Evolutionary conservation across 176 grass and related monocot species (phyloP).

Genomic region (Oryza longistaminata): DNA sequence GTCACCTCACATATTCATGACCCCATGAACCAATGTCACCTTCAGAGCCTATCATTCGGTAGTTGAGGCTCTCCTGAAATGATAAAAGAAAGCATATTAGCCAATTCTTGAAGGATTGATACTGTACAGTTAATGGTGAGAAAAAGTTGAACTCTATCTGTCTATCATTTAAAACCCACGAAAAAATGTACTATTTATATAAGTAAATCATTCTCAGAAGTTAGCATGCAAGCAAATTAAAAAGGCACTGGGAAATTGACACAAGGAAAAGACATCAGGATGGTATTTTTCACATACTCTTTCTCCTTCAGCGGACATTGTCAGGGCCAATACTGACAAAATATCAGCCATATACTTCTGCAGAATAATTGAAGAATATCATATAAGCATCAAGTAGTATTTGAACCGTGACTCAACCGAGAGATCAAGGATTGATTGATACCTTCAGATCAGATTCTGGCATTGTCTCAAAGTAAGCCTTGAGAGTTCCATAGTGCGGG

Average conservation of each 20-base stretch:
- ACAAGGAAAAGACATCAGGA: not conserved
- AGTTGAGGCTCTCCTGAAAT: constrained; percentile 71
- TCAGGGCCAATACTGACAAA: constrained; percentile 84
- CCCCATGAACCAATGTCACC: constrained; percentile 83
- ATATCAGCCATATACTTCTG: constrained; percentile 82
- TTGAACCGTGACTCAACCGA: not conserved
- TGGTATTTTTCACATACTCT: constrained; percentile 41
- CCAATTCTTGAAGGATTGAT: not conserved
- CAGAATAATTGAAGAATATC: not conserved
- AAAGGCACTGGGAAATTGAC: not conserved
- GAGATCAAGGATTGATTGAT: not conserved
- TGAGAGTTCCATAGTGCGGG: constrained; percentile 84
- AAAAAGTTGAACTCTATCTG: not conserved
- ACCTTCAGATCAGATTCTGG: constrained; percentile 86
- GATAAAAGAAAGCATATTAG: not conserved
- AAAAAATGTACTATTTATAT: not conserved
- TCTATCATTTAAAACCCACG: not conserved
- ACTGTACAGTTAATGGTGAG: not conserved
- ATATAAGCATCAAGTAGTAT: not conserved
- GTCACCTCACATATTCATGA: constrained; percentile 80
- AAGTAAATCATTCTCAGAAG: not conserved
- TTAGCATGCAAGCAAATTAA: not conserved
- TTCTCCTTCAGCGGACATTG: constrained; percentile 93
- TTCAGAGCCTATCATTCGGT: constrained; percentile 66
- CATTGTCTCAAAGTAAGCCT: constrained; percentile 74